Conservation (phyloP, 2,329 filamentous ascomycete genomes). For the Hirsutella rhossiliensis region DNA sequence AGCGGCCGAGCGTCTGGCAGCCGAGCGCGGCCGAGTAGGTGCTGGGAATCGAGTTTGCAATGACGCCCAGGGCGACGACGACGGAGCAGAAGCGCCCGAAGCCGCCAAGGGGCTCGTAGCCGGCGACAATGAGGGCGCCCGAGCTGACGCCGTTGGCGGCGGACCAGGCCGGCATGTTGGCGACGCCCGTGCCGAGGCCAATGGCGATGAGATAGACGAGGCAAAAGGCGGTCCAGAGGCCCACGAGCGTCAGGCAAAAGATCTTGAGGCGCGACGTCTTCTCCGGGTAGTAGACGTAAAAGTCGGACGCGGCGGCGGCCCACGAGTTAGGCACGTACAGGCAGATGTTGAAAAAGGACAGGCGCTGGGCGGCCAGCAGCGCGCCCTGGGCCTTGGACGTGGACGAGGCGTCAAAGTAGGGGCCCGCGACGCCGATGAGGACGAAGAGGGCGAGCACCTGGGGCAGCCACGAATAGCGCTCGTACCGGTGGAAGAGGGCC, state of each 20-base stretch:
- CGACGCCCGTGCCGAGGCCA: conserved; percentile 38
- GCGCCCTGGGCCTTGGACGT: conserved; percentile 45
- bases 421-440: conserved; percentile 53
- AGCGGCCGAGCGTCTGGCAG: conserved; percentile 45
- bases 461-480: conserved; percentile 46
- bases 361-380: conserved; percentile 46
- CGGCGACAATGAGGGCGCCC: conserved; percentile 43
- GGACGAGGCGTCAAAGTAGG: conserved; percentile 49
- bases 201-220: conserved; percentile 55
- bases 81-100: conserved; percentile 47
- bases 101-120: conserved; percentile 37
- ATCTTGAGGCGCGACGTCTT: conserved; percentile 46
- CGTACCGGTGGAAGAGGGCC: conserved; percentile 55
- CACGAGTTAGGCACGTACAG: conserved; percentile 42
- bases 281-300: conserved; percentile 66
- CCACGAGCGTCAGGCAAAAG: conserved; percentile 57
- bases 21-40: conserved; percentile 47
- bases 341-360: conserved; percentile 61
- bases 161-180: conserved; percentile 35
- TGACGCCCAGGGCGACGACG: conserved; percentile 38
- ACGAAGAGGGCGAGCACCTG: conserved; percentile 65
- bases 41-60: conserved; percentile 43
- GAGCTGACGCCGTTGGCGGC: conserved; percentile 38
- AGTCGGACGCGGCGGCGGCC: conserved; percentile 65
- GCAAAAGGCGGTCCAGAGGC: conserved; percentile 48